phyloP scores from a whole-genome alignment of 2,329 filamentous ascomycete genomes.

The Dactylellina haptotyla region DNA sequence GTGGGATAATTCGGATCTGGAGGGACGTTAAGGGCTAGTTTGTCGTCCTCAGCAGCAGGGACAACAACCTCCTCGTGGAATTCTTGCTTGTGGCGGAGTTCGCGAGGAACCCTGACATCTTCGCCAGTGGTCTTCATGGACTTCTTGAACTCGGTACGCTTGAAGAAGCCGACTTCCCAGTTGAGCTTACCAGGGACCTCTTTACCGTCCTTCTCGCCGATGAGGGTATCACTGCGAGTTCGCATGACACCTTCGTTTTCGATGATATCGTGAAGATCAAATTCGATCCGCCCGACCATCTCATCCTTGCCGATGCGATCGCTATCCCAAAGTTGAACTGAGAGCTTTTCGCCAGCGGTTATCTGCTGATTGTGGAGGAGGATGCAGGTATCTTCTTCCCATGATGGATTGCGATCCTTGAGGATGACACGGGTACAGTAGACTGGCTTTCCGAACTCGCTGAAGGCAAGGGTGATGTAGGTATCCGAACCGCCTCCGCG shows the following conservation, averaged over 20 bases:
- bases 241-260: conserved; percentile 94
- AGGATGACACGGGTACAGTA: conserved; percentile 68
- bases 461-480: conserved; percentile 93
- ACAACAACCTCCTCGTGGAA: conserved; percentile 89
- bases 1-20: conserved; percentile 97
- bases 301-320: conserved; percentile 78
- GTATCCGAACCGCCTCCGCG: conserved; percentile 90
- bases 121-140: conserved; percentile 88
- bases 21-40: conserved; percentile 87
- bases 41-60: conserved; percentile 77
- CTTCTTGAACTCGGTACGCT: conserved; percentile 85
- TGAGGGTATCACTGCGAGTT: conserved; percentile 82
- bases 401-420: conserved; percentile 73
- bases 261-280: conserved; percentile 90
- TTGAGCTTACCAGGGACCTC: conserved; percentile 92
- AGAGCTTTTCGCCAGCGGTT: conserved; percentile 75
- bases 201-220: conserved; percentile 82
- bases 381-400: conserved; percentile 77
- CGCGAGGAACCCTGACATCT: conserved; percentile 75
- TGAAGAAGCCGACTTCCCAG: conserved; percentile 96
- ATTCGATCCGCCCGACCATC: conserved; percentile 76
- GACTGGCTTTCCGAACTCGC: conserved; percentile 72
- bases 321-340: conserved; percentile 79
- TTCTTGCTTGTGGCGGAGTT: conserved; percentile 76
- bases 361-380: conserved; percentile 76